Evolutionary conservation across 768 basidiomycete species (phyloP).

Genomic region (Crepidotus variabilis): DNA sequence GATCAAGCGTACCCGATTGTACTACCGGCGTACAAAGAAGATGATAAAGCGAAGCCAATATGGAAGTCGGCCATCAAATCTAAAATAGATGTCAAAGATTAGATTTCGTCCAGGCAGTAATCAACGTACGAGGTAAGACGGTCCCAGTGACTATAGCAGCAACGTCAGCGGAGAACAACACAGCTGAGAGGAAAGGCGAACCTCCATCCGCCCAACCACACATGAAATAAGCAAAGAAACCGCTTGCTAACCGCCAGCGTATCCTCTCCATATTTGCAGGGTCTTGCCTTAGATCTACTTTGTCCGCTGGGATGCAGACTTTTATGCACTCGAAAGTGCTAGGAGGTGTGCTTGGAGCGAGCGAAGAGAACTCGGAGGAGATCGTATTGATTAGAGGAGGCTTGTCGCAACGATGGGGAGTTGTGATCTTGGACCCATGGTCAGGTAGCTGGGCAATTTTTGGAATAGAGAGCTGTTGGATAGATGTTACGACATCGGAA

Average conservation of each 20-base stretch:
- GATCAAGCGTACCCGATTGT: constrained; percentile 40
- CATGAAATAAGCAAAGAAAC: constrained; percentile 42
- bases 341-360: constrained; percentile 17
- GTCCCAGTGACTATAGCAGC: constrained; percentile 47
- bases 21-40: constrained; percentile 47
- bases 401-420: constrained; percentile 27
- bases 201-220: constrained; percentile 55
- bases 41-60: constrained; percentile 46
- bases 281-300: neutral
- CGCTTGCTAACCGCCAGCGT: constrained; percentile 38
- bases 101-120: neutral
- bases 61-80: constrained; percentile 48
- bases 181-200: constrained; percentile 9
- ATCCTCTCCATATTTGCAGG: constrained; percentile 22
- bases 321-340: constrained; percentile 20
- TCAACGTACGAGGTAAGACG: constrained; percentile 47
- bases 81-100: constrained; percentile 17
- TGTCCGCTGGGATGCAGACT: constrained; percentile 7
- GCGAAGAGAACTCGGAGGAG: constrained; percentile 12
- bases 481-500: constrained; percentile 4
- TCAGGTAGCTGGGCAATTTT: constrained; percentile 30
- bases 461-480: constrained; percentile 21
- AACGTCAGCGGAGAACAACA: neutral
- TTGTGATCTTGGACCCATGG: constrained; percentile 26
- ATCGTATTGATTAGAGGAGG: constrained; percentile 14